These are phyloP conservation scores for Botryotinia globosa DNA, from an alignment of 2,329 filamentous ascomycete species.

Conservation along the genomic window DNA sequence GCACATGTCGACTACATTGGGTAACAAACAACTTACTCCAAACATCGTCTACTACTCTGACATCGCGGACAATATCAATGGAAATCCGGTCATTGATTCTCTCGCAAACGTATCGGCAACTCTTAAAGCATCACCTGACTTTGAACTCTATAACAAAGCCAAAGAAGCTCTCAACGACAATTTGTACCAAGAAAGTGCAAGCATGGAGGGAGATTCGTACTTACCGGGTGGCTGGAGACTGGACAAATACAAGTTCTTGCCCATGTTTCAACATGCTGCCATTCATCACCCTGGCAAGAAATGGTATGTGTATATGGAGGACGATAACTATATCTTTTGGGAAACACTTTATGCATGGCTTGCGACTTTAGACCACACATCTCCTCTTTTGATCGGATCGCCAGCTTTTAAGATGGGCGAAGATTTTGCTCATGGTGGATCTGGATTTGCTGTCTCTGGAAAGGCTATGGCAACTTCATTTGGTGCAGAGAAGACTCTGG, in stretches of 20 bases:
- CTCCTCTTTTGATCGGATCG: conserved; percentile 48
- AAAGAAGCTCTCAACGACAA: conserved; percentile 18
- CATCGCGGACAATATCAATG: conserved; percentile 22
- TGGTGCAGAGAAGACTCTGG: conserved; percentile 16
- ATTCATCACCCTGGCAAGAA: conserved; percentile 49
- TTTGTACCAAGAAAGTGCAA: conserved; percentile 23
- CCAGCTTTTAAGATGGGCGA: conserved; percentile 44
- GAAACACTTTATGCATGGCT: conserved; percentile 52
- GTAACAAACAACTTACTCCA: conserved; percentile 18
- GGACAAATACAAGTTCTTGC: conserved; percentile 62
- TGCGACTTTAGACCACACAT: conserved; percentile 42
- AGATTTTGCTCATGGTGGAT: conserved; percentile 55
- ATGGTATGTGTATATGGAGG: conserved; percentile 60
- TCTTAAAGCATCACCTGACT: conserved; percentile 24
- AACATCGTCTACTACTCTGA: conserved; percentile 25
- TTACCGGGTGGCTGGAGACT: conserved; percentile 47
- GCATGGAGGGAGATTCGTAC: conserved; percentile 25
- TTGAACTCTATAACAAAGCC: conserved; percentile 22
- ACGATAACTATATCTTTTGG: conserved; percentile 57
- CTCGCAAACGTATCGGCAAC: conserved; percentile 23
- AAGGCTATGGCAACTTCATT: conserved; percentile 45
- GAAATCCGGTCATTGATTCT: conserved; percentile 20
- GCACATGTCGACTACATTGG: conserved; percentile 26
- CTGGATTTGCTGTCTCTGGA: conserved; percentile 52
- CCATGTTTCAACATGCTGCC: conserved; percentile 56